These are phyloP conservation scores for Boletus tomentosulus DNA, from an alignment of 768 basidiomycete species.

Conservation along the genomic window DNA sequence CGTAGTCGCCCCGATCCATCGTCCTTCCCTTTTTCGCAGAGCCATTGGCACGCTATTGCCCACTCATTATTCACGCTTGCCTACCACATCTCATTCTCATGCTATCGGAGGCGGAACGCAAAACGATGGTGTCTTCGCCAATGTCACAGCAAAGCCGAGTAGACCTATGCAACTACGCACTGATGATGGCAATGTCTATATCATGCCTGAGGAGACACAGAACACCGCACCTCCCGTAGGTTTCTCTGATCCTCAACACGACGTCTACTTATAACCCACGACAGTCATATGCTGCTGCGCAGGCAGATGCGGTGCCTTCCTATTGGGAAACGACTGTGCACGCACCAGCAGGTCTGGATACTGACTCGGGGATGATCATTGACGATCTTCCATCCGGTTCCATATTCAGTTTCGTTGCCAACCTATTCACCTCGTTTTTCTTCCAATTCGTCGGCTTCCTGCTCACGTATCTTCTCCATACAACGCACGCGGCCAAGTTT, in stretches of 20 bases:
- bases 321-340: constrained; percentile 98
- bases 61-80: constrained; percentile 55
- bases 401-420: constrained; percentile 65
- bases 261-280: neutral
- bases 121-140: constrained; percentile 95
- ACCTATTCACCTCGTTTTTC: constrained; percentile 84
- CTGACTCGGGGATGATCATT: constrained; percentile 70
- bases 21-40: constrained; percentile 54
- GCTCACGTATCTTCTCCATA: constrained; percentile 89
- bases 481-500: constrained; percentile 88
- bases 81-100: constrained; percentile 35
- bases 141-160: constrained; percentile 85
- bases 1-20: constrained; percentile 28
- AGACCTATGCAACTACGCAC: constrained; percentile 40
- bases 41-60: constrained; percentile 59
- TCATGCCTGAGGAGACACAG: constrained; percentile 77
- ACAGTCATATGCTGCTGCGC: constrained; percentile 83
- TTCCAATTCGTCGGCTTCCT: constrained; percentile 96
- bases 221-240: constrained; percentile 85
- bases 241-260: constrained; percentile 9
- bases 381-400: constrained; percentile 89
- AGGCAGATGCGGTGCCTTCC: constrained; percentile 85
- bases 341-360: constrained; percentile 55
- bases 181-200: constrained; percentile 53
- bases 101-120: constrained; percentile 64